phyloP scores from a whole-genome alignment of 2,329 filamentous ascomycete genomes.

The Exophiala sideris region DNA sequence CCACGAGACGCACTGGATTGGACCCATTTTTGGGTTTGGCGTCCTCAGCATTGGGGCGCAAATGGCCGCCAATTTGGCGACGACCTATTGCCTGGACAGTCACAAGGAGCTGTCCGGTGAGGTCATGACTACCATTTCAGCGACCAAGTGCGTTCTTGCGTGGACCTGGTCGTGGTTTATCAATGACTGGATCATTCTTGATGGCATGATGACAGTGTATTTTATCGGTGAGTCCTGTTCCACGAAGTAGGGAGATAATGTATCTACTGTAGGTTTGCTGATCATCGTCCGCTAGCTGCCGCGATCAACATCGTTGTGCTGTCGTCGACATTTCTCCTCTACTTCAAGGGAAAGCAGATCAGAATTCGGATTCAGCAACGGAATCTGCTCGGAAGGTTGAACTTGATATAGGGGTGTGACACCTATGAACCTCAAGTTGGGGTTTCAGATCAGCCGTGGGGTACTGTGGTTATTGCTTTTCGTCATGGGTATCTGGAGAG shows the following conservation, averaged over 20 bases:
- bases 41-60: constrained; percentile 30
- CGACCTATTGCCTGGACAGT: background rate
- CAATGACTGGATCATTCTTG: background rate
- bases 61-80: background rate
- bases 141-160: constrained; percentile 1
- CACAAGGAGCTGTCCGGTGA: constrained; percentile 7
- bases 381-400: background rate
- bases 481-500: no score
- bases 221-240: background rate
- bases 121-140: constrained; percentile 2
- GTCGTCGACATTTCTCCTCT: background rate
- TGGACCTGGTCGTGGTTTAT: background rate
- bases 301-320: constrained; percentile 1
- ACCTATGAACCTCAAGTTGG: no score
- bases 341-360: constrained; percentile 1
- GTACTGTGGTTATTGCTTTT: no score
- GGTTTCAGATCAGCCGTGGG: no score
- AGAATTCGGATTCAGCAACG: background rate
- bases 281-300: constrained; percentile 6
- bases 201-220: background rate
- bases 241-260: no score
- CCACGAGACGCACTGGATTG: constrained; percentile 52
- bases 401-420: no score
- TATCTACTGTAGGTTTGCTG: no score
- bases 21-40: constrained; percentile 53